Evolutionary conservation across 1,284 basidiomycete species (phyloP).

Genomic region (Cerrena zonata): DNA sequence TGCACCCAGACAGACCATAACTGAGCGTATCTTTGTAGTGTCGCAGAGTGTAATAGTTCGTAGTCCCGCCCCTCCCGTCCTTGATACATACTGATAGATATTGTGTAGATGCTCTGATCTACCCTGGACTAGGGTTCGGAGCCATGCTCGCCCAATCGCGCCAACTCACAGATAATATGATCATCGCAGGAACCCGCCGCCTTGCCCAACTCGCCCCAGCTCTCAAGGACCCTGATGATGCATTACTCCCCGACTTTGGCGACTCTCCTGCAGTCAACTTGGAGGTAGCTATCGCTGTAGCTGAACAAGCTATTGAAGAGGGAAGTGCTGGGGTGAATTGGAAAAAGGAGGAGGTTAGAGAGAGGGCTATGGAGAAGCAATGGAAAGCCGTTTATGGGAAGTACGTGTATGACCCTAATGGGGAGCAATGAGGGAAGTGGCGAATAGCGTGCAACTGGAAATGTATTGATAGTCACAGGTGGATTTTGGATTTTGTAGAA

Average conservation of each 20-base stretch:
- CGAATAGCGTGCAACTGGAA: no score
- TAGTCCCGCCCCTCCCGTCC: constrained; percentile 3
- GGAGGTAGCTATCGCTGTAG: constrained; percentile 76
- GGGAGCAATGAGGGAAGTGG: constrained; percentile 24
- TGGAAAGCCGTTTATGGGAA: constrained; percentile 61
- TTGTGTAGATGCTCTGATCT: constrained; percentile 64
- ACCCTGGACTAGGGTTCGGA: constrained; percentile 76
- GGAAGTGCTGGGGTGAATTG: constrained; percentile 54
- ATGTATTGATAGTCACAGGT: no score
- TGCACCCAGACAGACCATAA: neutral
- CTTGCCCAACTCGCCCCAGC: constrained; percentile 76
- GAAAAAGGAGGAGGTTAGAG: constrained; percentile 48
- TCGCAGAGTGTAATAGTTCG: constrained; percentile 70
- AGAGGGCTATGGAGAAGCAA: constrained; percentile 43
- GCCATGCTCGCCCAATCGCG: constrained; percentile 59
- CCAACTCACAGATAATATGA: constrained; percentile 67
- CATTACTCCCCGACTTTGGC: constrained; percentile 67
- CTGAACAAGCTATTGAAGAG: constrained; percentile 70
- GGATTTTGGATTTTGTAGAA: no score
- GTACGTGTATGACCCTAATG: constrained; percentile 60
- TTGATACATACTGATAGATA: neutral
- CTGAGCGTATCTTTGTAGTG: constrained; percentile 29
- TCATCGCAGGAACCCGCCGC: constrained; percentile 68
- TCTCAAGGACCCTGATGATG: constrained; percentile 55
- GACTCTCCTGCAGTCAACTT: constrained; percentile 68